Base-by-base conservation (phyloP, 352 stramenopile genomes). In the Globisporangium orthogonon region DNA sequence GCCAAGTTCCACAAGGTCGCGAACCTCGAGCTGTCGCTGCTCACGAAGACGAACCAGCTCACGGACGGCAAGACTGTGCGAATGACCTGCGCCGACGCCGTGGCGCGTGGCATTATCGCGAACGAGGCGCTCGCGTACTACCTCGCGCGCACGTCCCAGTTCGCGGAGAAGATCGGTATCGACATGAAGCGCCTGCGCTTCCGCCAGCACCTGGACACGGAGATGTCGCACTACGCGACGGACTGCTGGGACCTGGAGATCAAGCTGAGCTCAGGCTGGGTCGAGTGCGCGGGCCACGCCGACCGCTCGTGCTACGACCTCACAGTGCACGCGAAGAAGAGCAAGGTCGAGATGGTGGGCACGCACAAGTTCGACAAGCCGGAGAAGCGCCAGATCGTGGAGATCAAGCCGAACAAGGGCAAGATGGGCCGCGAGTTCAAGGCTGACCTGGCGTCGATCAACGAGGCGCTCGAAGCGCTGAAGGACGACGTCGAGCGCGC, bases 201-300 rank as follows among this genome's bases (percentile, higher is more conserved):
- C 78, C 95, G 97, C 55, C 97, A 99, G 83, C 97, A 99, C 76
- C 82, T 99, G 54, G 86, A 92, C 48, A 99, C 96, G 30, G 97
- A 99, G 85, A 99, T 99, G 97, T 97, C 97, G 37, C 97, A 99
- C 77, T 99, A 99, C 75, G 97, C 97, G 18, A 97, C 86, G 37
- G 97, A 99, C 79, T 99, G 97, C 82, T 99, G 97, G 97, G 97
- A 99, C 77, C 74, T 98, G 39, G 97, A 99, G 83, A 99, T 99
- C 61, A 87, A 99, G 77, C 83, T 97, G 50, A 97, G 80, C 58
- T 98, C 98, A 65, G 97, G 97, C 63, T 99, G 97, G 97, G 92
- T 98, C 11, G 97, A 99, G 69, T 99, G 97, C 70, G 97, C 98
- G 9, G 97, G 97, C 56, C 96, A 99, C 73, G 97, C 97, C 0